These are phyloP conservation scores for Eucalyptus coolabah DNA, from an alignment of 345 rosid genomes.

Conservation along the genomic window DNA sequence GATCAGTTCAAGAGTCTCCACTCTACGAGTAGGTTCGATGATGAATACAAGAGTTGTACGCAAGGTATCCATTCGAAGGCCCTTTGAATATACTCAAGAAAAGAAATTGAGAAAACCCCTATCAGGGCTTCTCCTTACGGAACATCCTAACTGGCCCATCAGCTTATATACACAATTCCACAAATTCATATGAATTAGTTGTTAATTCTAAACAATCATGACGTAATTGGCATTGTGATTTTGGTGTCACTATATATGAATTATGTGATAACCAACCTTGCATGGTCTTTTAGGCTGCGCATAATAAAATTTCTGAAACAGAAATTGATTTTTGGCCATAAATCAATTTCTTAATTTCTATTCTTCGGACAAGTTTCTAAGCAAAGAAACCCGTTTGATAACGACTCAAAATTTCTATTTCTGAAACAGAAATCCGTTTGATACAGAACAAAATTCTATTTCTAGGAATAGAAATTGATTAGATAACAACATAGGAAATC, in stretches of 20 bases:
- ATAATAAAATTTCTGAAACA: no score
- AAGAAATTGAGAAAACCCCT: neutral
- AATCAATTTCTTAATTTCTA: no score
- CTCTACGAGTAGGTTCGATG: no score
- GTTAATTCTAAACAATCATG: neutral
- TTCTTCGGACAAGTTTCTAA: no score
- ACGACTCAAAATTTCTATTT: no score
- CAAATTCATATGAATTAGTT: neutral
- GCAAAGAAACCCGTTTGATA: no score
- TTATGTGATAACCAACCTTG: neutral
- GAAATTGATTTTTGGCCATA: no score
- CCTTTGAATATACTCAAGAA: neutral
- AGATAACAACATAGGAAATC: no score
- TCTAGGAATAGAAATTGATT: no score
- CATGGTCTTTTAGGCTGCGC: neutral
- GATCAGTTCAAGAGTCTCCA: no score
- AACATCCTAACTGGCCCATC: neutral
- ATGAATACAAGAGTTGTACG: neutral
- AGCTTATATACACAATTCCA: neutral
- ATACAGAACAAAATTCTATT: no score
- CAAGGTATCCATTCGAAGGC: neutral
- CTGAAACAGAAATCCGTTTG: no score
- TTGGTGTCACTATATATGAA: neutral
- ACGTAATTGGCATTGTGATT: neutral
- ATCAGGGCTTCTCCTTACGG: neutral